These are phyloP conservation scores for Penicillium sp. DNA, from an alignment of 2,329 filamentous ascomycete genomes.

Conservation along the genomic window DNA sequence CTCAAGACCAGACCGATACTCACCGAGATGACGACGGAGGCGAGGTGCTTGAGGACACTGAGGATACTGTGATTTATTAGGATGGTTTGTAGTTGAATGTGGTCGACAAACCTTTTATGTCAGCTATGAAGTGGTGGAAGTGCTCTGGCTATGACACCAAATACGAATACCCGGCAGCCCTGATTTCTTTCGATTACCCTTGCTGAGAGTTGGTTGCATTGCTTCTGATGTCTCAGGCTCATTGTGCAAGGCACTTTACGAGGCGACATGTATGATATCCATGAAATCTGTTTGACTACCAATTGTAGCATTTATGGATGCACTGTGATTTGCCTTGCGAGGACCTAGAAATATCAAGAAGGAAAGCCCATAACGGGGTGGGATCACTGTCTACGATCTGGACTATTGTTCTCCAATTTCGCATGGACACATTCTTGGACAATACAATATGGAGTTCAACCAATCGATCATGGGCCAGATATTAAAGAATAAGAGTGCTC, in stretches of 20 bases:
- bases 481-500: too few relatives aligned
- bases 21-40: conserved; percentile 64
- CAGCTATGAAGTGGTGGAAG: not conserved
- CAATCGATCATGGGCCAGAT: too few relatives aligned
- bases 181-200: not conserved
- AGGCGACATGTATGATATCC: not conserved
- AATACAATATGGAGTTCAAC: too few relatives aligned
- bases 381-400: too few relatives aligned
- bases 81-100: not conserved
- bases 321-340: not conserved
- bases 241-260: not conserved
- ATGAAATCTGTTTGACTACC: not conserved
- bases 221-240: not conserved
- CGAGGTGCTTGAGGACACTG: conserved; percentile 76
- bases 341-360: too few relatives aligned
- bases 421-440: too few relatives aligned
- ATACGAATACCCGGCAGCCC: conserved; percentile 4
- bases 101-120: not conserved
- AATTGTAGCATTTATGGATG: not conserved
- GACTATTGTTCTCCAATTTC: too few relatives aligned
- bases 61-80: conserved; percentile 88
- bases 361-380: too few relatives aligned
- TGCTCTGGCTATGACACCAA: not conserved
- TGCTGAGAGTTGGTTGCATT: not conserved
- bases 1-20: conserved; percentile 41